Percentiles rank a stretch among this genome's conserved stretches.
Conservation (phyloP, 345 rosid genomes). For the Garcia nutans region DNA sequence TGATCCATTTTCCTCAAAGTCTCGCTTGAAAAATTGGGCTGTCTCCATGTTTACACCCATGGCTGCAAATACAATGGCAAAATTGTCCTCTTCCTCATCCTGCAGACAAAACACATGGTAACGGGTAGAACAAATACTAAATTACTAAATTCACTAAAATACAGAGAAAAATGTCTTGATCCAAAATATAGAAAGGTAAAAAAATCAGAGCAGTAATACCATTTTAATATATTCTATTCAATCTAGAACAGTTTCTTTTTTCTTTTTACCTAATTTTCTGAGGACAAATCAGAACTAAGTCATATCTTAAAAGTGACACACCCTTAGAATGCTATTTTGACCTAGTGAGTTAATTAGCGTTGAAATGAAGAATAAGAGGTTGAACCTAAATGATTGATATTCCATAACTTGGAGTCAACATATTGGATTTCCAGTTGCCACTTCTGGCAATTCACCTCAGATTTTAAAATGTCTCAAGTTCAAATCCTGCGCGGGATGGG, state of each 20-base stretch:
- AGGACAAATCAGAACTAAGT: background rate
- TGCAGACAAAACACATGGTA: slow-evolving; percentile 28
- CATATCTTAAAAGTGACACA: background rate
- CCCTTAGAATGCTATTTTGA: background rate
- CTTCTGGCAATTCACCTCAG: background rate
- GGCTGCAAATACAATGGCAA: slow-evolving; percentile 97
- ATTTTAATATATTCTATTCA: background rate
- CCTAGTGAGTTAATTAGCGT: background rate
- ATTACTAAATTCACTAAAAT: background rate
- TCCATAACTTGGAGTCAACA: background rate
- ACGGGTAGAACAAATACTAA: background rate
- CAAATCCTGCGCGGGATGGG: no score
- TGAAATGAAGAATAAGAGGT: background rate
- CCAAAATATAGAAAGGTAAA: background rate
- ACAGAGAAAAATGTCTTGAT: background rate
- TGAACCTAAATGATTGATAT: background rate
- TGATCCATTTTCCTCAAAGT: slow-evolving; percentile 97
- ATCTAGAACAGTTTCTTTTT: background rate
- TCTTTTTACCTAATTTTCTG: background rate
- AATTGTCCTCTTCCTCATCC: slow-evolving; percentile 89
- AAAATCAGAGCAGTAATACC: background rate
- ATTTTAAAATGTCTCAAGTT: no score
- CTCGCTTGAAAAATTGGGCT: slow-evolving; percentile 96
- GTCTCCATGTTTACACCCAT: slow-evolving; percentile 99
- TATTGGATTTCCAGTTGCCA: background rate